Base-by-base conservation (phyloP, 208 protist species). In the Balamuthia mandrillaris region DNA sequence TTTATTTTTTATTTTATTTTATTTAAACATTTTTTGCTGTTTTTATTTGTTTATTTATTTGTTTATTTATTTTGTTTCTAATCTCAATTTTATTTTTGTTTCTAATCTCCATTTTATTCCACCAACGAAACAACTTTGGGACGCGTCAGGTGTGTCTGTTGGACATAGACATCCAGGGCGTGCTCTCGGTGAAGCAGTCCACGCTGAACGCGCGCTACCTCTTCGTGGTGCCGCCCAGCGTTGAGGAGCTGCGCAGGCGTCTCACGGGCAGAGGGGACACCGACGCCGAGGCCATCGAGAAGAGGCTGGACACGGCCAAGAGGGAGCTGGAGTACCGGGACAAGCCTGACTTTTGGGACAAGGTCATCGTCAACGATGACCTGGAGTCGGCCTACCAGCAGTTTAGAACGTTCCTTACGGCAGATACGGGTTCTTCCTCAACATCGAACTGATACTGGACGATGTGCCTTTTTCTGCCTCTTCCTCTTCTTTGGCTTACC, bases 161-260 rank as follows among this genome's bases (percentile, higher is more conserved):
- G 12, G 92, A 95, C 70, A 86, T 94, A 14, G 91, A 95, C 86
- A 85, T 94, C n/a, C 88, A 95, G 87, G 92, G 92, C 63, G 92
- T 86, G 33, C 58, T 86, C 18, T 16, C 10, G 2, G 82, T 95
- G 3, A 89, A 90, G 51, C 37, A 81, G 24, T 42, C 83, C n/a
- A 16, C 16, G 42, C 74, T 94, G 0, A 42, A 54, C 24, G 61
- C 79, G 27, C 39, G 65, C 47, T 93, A 88, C 47, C 37, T 93
- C 27, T 92, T 93, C 44, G 61, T 93, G n/a, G 42, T 33, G 16
- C 88, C 92, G 18, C 92, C 92, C 1, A 81, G 51, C 12, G 66
- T 87, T 31, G 63, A 87, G 35, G 86, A 66, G 33, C 65, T 94
- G 12, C 84, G 93, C 72, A 24, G 51, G 27, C 85, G 93, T 52